Evolutionary conservation across 2,329 filamentous ascomycete genomes (phyloP).

Genomic region (Xylariaceae sp.): DNA sequence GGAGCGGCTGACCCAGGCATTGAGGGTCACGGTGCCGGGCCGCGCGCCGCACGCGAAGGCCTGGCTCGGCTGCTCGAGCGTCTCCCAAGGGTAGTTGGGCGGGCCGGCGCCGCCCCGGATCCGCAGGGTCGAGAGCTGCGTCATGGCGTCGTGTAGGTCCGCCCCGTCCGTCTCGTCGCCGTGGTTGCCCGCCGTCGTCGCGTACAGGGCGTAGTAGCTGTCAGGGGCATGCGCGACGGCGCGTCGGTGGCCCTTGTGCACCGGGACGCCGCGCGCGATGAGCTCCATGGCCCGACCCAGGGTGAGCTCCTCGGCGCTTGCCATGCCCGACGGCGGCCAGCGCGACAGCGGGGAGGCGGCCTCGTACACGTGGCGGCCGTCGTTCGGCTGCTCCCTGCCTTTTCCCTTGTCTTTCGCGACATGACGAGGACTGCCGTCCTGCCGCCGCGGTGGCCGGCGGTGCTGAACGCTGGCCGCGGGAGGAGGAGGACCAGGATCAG

Average conservation of each 20-base stretch:
- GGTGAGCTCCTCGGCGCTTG: constrained; percentile 40
- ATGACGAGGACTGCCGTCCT: too few relatives aligned
- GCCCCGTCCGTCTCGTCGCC: constrained; percentile 33
- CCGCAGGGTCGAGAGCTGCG: constrained; percentile 49
- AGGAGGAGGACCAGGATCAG: too few relatives aligned
- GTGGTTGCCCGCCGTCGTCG: constrained; percentile 40
- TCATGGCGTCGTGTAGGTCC: constrained; percentile 48
- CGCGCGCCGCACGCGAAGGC: constrained; percentile 58
- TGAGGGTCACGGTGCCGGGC: constrained; percentile 65
- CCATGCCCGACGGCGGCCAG: constrained; percentile 51
- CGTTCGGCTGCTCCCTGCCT: constrained; percentile 26
- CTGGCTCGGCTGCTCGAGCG: constrained; percentile 67
- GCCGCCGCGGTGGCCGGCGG: too few relatives aligned
- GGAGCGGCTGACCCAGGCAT: constrained; percentile 56
- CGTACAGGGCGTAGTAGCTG: constrained; percentile 48
- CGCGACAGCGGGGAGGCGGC: constrained; percentile 35
- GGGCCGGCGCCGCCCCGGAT: constrained; percentile 26
- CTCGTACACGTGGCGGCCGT: constrained; percentile 15
- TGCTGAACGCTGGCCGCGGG: too few relatives aligned
- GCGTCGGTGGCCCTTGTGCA: constrained; percentile 46
- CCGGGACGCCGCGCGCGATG: constrained; percentile 50
- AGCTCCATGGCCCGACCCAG: constrained; percentile 49
- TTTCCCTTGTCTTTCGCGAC: constrained; percentile 35
- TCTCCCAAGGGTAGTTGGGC: constrained; percentile 54
- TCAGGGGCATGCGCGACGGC: constrained; percentile 48